Evolutionary conservation across 2,329 filamentous ascomycete species (phyloP), one percentile per base, ranked within the genome.

Genomic region (Monosporascus sp.): DNA sequence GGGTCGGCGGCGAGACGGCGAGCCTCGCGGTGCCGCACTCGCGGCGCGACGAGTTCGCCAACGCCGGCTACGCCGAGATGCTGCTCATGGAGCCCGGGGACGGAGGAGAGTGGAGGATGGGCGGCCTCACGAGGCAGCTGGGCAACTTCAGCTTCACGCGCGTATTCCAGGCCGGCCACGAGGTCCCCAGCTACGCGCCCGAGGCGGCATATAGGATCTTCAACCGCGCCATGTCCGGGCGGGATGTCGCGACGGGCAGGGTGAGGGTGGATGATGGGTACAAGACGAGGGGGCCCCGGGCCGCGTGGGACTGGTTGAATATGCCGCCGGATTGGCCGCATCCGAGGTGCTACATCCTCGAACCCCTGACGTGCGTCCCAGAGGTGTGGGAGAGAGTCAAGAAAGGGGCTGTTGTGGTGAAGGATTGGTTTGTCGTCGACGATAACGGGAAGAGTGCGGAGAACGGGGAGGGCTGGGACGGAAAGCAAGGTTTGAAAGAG

Each of bases 51-150:
- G 40, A 43, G 40, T 43, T 43, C 20, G 40, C 40, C 14, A 14
- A 14, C n/a, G 40, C 40, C 18, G 40, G 40, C 8, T 43, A 43
- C 9, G 40, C 40, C n/a, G n/a, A 20, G 40, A 14, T 40, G 38
- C 18, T 40, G 17, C 17, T 43, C 5, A 4, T 8, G 2, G 40
- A 20, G 40, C n/a, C 40, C 5, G 40, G 24, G 3, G 40, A 2
- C 5, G 18, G 14, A 1, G 40, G 22, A 3, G 18, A 24, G 9
- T 14, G 11, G 18, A 15, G 11, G 5, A 20, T 20, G 14, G 40
- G 17, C 24, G 87, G 86, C 9, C 77, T 80, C 55, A 85, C 86
- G 1, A 76, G 86, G 2, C 85, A 89, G 64, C 82, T 79, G 54
- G 86, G 84, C 9, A 88, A 88, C 56, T 75, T 82, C 57, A 78